Evolutionary conservation across 441 rosid genomes (phyloP).

Genomic region (Codiaeum variegatum): DNA sequence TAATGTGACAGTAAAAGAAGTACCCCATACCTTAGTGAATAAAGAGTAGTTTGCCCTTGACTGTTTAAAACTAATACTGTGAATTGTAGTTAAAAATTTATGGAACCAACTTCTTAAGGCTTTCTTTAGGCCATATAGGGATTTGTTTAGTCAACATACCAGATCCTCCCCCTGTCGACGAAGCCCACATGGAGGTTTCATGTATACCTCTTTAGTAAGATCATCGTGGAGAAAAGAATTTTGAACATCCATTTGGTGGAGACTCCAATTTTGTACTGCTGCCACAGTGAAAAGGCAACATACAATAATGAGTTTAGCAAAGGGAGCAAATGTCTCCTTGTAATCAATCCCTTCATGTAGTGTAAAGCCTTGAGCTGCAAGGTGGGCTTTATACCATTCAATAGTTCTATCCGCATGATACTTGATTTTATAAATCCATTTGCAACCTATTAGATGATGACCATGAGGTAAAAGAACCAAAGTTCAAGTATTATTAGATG

Average conservation of each 20-base stretch:
- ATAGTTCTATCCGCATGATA: no score
- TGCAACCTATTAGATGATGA: no score
- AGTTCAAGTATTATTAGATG: no score
- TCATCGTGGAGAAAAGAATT: background rate
- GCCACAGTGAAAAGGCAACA: background rate
- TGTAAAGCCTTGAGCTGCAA: no score
- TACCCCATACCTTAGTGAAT: background rate
- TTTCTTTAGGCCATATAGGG: no score
- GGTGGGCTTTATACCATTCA: no score
- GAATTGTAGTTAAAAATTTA: background rate
- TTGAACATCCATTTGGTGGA: background rate
- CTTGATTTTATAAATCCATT: no score
- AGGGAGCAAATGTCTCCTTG: background rate
- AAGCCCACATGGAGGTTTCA: background rate
- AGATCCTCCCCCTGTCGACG: background rate
- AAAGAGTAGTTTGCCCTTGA: background rate
- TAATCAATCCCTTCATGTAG: no score
- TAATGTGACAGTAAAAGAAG: background rate
- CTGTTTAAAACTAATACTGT: background rate
- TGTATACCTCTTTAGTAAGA: background rate
- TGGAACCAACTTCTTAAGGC: background rate
- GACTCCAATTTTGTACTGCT: background rate
- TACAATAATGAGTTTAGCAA: background rate
- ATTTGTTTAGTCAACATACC: background rate
- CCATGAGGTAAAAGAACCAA: no score